Base-by-base conservation (phyloP, 2,329 filamentous ascomycete species). In the Catunica adiposa region DNA sequence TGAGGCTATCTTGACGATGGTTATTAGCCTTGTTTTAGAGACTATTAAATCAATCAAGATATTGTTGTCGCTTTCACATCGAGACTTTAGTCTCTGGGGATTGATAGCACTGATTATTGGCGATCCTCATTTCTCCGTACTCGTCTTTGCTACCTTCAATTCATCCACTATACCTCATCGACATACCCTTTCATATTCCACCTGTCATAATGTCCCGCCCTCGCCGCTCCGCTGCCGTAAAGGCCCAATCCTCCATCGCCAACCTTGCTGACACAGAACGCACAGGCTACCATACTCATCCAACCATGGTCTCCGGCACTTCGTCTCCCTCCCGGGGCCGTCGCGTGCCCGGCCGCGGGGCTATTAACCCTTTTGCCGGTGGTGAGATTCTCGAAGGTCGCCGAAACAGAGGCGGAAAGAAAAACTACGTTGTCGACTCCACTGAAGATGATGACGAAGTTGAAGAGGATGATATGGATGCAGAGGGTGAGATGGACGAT, bases 341-440 rank as follows among this genome's bases (percentile, higher is more conserved):
- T 60, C 75, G 53, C 14, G 37, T 15, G 17, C 17, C 53, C 29
- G 51, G 31, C 14, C 53, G 53, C 22, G 34, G 54, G 2, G 42
- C 37, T 26, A 23, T 38, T 14, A 53, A 46, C 20, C 37, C 56
- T 1, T 58, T 55, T 42, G 67, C 67, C 23, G 70, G 69, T 23
- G 70, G 71, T 29, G 71, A 75, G 61, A 73, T 76, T 51, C 64
- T 75, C 17, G 67, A 70, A 25, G 72, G 73, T 38, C 76, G 75
- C 61, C 70, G 77, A 51, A 77, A 74, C 57, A 72, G 76, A 7
- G 74, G 73, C 4, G 71, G 70, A 17, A 77, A 78, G 66, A 80
- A 79, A 67, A 79, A 72, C 61, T 80, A 80, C 55, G 74, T 79
- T 37, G 74, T 81, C 23, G 77, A 79, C 59, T 77, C 74, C 38